Base-by-base conservation (phyloP, 352 stramenopile species). In the Blastocystis sp. region DNA sequence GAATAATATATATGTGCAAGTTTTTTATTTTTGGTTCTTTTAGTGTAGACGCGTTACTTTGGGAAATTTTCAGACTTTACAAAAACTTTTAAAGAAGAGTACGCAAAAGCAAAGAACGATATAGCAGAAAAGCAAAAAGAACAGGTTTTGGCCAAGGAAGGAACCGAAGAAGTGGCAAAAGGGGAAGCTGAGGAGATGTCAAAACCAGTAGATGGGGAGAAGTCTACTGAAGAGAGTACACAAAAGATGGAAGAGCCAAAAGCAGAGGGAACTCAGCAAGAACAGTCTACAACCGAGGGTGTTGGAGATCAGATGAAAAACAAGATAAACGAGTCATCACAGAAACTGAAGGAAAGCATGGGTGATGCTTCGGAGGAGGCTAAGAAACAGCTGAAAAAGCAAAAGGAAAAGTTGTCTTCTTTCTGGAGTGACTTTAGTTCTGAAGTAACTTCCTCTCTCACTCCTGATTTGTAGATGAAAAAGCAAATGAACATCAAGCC, bases 391-490 rank as follows among this genome's bases (percentile, higher is more conserved):
- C 26, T 79, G 66, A 88, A 76, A 34, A 56, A 88, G 45, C 39
- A 63, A 23, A 76, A 55, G 39, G 53, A 76, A 37, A 76, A 77
- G 45, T n/a, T 79, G 11, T 55, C 20, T 23, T 88, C 77, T 26
- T 88, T 88, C 66, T 88, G 77, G 77, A 76, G 66, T 43, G 77
- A 88, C 11, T 88, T 88, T 39, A 79, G 62, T 23, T 41, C 9
- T 18, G 62, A 88, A 20, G 75, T 87, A 2, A 47, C 26, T 45
- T 13, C 69, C 9, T 45, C 5, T 76, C 8, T 37, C n/a, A 0
- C 34, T 45, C 8, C 3, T 87, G 4, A 20, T 45, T 11, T 76
- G 13, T 73, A 87, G 45, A 77, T 88, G 66, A 88, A 88, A 39
- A 45, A 34, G 50, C 66, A 88, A 39, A 54, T 88, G 23, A 88